Evolutionary conservation across 108 stramenopile genomes (phyloP).

Genomic region (Cyclotella baltica): DNA sequence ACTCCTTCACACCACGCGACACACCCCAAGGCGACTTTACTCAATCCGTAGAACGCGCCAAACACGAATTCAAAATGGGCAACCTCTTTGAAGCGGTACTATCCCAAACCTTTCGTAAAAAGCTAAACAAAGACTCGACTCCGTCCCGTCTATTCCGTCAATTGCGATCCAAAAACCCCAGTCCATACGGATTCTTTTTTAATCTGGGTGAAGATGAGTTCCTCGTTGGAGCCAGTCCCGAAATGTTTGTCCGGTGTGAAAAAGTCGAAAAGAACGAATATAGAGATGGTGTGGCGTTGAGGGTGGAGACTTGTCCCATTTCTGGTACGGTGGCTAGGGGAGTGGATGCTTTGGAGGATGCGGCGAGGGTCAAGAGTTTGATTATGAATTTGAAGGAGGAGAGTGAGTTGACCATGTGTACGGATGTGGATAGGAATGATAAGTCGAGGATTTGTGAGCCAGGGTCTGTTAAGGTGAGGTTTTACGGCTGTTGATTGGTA

Average conservation of each 20-base stretch:
- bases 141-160: constrained; percentile 91
- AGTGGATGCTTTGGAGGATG: constrained; percentile 97
- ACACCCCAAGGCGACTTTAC: constrained; percentile 89
- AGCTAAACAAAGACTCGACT: constrained; percentile 62
- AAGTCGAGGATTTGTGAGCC: constrained; percentile 98
- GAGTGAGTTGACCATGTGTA: constrained; percentile 98
- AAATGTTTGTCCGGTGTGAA: constrained; percentile 99
- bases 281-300: constrained; percentile 81
- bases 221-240: constrained; percentile 96
- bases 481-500: neutral
- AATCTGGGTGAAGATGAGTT: constrained; percentile 96
- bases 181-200: constrained; percentile 98
- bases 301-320: constrained; percentile 98
- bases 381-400: constrained; percentile 98
- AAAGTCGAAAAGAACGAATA: constrained; percentile 84
- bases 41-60: constrained; percentile 86
- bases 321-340: constrained; percentile 98
- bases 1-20: constrained; percentile 75
- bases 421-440: constrained; percentile 98
- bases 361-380: constrained; percentile 87
- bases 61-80: constrained; percentile 94
- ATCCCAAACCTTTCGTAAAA: constrained; percentile 93
- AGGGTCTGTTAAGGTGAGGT: constrained; percentile 84
- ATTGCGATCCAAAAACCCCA: constrained; percentile 90
- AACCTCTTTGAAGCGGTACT: constrained; percentile 97